These are phyloP conservation scores for Pyrenochaeta sp. DNA, from an alignment of 2,329 filamentous ascomycete genomes.

Conservation along the genomic window DNA sequence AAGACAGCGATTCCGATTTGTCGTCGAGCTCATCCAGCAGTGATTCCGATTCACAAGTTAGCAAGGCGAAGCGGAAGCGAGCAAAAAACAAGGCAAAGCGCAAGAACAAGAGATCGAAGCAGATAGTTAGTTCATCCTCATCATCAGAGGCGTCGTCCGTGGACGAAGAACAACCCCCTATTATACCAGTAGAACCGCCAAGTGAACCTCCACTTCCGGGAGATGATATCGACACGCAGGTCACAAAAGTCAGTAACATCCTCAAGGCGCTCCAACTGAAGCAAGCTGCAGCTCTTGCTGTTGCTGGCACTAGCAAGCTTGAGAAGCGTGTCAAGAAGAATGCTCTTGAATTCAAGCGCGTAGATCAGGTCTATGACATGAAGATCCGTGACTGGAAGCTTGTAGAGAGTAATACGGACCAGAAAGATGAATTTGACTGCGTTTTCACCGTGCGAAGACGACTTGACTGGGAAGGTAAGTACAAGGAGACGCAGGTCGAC, in stretches of 20 bases:
- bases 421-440: slow-evolving; percentile 77
- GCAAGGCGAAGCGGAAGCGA: slow-evolving; percentile 24
- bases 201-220: slow-evolving; percentile 7
- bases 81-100: slow-evolving; percentile 28
- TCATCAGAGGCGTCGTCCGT: slow-evolving; percentile 13
- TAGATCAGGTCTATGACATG: slow-evolving; percentile 68
- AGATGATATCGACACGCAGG: slow-evolving; percentile 25
- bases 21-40: slow-evolving; percentile 24
- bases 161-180: slow-evolving; percentile 15
- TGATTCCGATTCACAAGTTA: slow-evolving; percentile 23
- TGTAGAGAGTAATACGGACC: slow-evolving; percentile 70
- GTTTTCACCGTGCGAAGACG: slow-evolving; percentile 80
- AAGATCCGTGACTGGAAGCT: slow-evolving; percentile 66
- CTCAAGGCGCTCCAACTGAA: slow-evolving; percentile 24
- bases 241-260: slow-evolving; percentile 19
- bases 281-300: slow-evolving; percentile 20
- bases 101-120: slow-evolving; percentile 23
- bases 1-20: slow-evolving; percentile 19
- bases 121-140: slow-evolving; percentile 9
- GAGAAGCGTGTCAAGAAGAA: slow-evolving; percentile 42
- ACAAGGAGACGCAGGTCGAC: slow-evolving; percentile 76
- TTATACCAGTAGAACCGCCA: slow-evolving; percentile 4
- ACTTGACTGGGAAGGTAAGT: slow-evolving; percentile 87
- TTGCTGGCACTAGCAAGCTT: slow-evolving; percentile 18
- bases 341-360: slow-evolving; percentile 71